Evolutionary conservation across 371 early-diverging fungal species (phyloP).

Genomic region (Mortierella sp.): DNA sequence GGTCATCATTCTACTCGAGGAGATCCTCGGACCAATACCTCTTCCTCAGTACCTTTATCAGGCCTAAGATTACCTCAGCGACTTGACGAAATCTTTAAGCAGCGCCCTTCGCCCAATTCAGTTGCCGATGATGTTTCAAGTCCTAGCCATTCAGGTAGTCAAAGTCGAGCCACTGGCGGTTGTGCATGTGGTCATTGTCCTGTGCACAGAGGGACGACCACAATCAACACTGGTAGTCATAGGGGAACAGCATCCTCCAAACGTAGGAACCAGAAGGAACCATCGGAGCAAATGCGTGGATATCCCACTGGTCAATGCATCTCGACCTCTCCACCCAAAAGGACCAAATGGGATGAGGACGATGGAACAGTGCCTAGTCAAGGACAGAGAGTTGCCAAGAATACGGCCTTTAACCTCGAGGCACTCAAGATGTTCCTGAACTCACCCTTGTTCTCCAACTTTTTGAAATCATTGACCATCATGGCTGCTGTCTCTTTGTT

Average conservation of each 20-base stretch:
- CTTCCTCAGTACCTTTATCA: neutral
- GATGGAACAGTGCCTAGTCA: conserved; percentile 7
- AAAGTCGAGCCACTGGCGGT: too few species aligned
- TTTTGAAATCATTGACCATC: conserved; percentile 37
- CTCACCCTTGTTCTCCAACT: conserved; percentile 51
- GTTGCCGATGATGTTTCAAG: too few species aligned
- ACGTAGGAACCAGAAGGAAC: conserved; percentile 27
- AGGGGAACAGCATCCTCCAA: conserved; percentile 14
- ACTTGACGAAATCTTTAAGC: conserved; percentile 40
- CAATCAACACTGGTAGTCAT: neutral
- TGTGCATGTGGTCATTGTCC: too few species aligned
- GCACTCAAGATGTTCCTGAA: conserved; percentile 41
- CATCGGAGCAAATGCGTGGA: conserved; percentile 27
- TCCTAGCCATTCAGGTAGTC: too few species aligned
- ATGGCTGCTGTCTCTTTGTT: conserved; percentile 44
- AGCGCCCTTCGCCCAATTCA: too few species aligned
- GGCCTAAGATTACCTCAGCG: conserved; percentile 17
- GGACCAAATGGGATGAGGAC: conserved; percentile 50
- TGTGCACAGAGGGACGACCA: neutral
- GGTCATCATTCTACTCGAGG: too few species aligned
- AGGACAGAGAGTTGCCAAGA: conserved; percentile 14
- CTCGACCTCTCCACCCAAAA: conserved; percentile 30
- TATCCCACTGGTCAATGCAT: conserved; percentile 42
- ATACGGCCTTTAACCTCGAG: conserved; percentile 47
- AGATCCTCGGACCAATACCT: neutral